Base-by-base conservation (phyloP, 78 protist genomes). In the Andalucia godoyi region DNA sequence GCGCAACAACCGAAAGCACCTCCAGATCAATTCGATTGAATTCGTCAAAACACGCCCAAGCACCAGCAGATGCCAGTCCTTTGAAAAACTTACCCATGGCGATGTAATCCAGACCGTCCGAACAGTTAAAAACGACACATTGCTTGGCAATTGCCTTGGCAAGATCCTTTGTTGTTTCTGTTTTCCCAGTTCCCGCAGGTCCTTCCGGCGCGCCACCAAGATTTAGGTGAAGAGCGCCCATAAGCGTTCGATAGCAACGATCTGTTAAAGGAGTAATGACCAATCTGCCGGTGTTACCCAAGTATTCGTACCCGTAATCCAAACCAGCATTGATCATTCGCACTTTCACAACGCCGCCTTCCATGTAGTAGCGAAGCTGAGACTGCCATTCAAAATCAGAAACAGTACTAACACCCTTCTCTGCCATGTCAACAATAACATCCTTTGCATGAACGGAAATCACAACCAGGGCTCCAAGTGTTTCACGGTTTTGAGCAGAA, bases 151-250 rank as follows among this genome's bases (percentile, higher is more conserved):
- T 52, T 21, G 87, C 88, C 66, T 88, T 88, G 53, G 90, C 70
- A 6, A 88, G 47, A 45, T 88, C 94, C 63, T 87, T 87, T 39
- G 42, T 57, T 4, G 87, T 74, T 62, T 87, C 92, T 10, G 92
- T 87, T 69, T 87, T 87, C 33, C 92, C 92, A 1, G 92, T 83
- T 0, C 94, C 94, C 17, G 94, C 95, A 2, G 95, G 95, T 0
- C 95, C 95, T 0, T 74, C 85, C 2, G 95, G 91, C 30, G 89
- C 85, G 33, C 94, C 94, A 12, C 94, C 94, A 17, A 80, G 69
- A 30, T 88, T 69, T 7, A 83, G 54, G 61, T 89, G 87, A 36
- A 85, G 51, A 0, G 95, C 95, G 29, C 84, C 81, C 63, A 79
- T 82, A n/a, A 89, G 72, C 6, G 95, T 89, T 69, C 86, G 80